phyloP scores from a whole-genome alignment of 768 basidiomycete species.

The Psilocybe sp. region DNA sequence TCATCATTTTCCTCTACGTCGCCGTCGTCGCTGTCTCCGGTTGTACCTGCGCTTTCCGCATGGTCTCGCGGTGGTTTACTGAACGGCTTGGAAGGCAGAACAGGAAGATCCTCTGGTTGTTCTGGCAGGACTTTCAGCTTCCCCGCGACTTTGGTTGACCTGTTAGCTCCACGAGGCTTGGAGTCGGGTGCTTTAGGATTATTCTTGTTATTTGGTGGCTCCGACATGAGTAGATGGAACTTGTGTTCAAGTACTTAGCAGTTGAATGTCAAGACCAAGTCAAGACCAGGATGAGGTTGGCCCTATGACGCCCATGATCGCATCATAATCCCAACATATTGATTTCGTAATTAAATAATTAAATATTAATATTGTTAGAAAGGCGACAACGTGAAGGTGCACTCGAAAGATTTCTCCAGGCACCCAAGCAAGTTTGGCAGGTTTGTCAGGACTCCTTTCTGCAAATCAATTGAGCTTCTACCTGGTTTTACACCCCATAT shows the following conservation, averaged over 20 bases:
- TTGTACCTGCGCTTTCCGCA: constrained; percentile 46
- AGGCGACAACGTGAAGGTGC: too few relatives aligned
- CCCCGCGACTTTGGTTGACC: constrained; percentile 78
- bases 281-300: neutral
- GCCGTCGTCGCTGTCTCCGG: constrained; percentile 70
- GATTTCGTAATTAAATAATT: too few relatives aligned
- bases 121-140: constrained; percentile 89
- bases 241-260: neutral
- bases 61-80: constrained; percentile 32
- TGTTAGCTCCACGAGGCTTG: constrained; percentile 70
- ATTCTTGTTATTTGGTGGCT: constrained; percentile 17
- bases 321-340: too few relatives aligned
- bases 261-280: neutral
- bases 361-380: too few relatives aligned
- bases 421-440: too few relatives aligned
- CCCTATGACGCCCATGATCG: too few relatives aligned
- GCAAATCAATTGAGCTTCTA: too few relatives aligned
- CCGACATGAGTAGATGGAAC: constrained; percentile 8
- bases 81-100: constrained; percentile 23
- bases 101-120: constrained; percentile 59
- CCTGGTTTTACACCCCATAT: too few relatives aligned
- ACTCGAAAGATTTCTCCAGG: too few relatives aligned
- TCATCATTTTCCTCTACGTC: constrained; percentile 64
- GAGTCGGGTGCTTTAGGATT: constrained; percentile 31
- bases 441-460: too few relatives aligned